Conservation (phyloP, 306 rosid genomes). For the Heteromeles arbutifolia region DNA sequence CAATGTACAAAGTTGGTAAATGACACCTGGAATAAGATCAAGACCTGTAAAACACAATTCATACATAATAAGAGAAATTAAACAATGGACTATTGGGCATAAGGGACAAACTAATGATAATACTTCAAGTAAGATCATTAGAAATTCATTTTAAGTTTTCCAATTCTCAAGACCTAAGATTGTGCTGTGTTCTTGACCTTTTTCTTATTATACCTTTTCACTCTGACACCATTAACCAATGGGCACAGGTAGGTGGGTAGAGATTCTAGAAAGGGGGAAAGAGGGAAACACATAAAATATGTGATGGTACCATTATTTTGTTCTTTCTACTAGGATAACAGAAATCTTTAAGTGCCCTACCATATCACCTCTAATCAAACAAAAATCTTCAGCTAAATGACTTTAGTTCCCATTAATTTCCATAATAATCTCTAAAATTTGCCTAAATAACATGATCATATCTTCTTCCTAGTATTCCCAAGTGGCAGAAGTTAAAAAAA, state of each 20-base stretch:
- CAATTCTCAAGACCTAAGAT: background rate
- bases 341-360: background rate
- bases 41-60: conserved; percentile 50
- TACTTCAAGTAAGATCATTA: background rate
- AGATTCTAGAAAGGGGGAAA: background rate
- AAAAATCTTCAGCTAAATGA: background rate
- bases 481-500: background rate
- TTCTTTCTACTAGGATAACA: background rate
- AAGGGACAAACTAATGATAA: background rate
- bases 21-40: conserved; percentile 94
- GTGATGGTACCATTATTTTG: background rate
- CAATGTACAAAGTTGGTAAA: conserved; percentile 91
- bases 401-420: background rate
- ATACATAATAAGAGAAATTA: conserved; percentile 46
- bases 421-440: too few species aligned
- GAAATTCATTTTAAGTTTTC: background rate
- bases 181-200: background rate
- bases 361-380: background rate
- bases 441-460: background rate
- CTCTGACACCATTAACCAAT: background rate
- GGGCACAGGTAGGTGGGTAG: background rate
- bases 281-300: background rate
- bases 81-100: background rate
- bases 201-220: background rate
- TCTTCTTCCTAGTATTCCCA: background rate